These are phyloP conservation scores for Hypoxylon lienhwacheense DNA, from an alignment of 495 filamentous ascomycete genomes.

Conservation along the genomic window DNA sequence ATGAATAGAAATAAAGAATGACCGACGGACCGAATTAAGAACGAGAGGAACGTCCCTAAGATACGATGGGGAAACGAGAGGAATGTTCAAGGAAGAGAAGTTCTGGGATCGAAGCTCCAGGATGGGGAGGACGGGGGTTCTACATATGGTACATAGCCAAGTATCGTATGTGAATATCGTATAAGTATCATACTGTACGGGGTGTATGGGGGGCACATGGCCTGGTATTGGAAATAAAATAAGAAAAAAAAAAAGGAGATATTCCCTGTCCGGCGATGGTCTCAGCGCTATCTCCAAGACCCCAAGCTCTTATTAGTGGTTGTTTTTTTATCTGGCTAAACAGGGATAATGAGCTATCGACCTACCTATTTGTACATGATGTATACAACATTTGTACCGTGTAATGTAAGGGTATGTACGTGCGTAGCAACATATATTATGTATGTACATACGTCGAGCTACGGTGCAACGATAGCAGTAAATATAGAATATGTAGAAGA, in stretches of 20 bases:
- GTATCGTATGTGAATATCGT: neutral
- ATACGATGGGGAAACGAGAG: constrained; percentile 34
- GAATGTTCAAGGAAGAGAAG: constrained; percentile 27
- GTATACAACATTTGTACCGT: constrained; percentile 4
- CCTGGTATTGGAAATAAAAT: constrained; percentile 9
- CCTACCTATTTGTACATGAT: constrained; percentile 16
- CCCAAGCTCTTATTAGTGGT: constrained; percentile 26
- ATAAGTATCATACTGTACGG: constrained; percentile 26
- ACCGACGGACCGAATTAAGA: constrained; percentile 23
- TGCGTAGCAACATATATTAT: constrained; percentile 12
- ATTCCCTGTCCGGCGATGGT: constrained; percentile 26
- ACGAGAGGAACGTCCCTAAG: constrained; percentile 28
- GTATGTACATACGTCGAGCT: no score
- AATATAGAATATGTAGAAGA: no score
- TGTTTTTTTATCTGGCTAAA: constrained; percentile 16
- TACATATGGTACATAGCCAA: no score
- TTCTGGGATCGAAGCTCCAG: constrained; percentile 16
- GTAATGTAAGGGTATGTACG: neutral
- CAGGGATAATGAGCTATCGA: constrained; percentile 30
- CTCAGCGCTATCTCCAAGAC: constrained; percentile 32
- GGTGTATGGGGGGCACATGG: constrained; percentile 27
- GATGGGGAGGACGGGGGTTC: constrained; percentile 14
- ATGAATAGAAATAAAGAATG: constrained; percentile 29
- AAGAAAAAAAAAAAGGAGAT: constrained; percentile 24
- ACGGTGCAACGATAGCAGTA: no score